phyloP scores from a whole-genome alignment of 371 early-diverging fungal genomes.

The Syncephalis plumigaleata region DNA sequence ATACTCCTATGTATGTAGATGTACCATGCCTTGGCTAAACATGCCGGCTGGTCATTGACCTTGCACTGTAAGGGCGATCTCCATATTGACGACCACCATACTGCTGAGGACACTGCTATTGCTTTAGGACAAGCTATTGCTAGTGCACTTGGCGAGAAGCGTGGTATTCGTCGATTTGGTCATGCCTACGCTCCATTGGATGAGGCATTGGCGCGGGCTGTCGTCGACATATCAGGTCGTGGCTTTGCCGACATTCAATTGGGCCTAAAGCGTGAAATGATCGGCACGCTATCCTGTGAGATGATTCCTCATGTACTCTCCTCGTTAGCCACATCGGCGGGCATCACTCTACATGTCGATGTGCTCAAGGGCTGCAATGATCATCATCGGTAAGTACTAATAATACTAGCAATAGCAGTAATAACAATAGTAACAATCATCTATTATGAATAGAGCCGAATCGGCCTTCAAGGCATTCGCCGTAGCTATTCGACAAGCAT shows the following conservation, averaged over 20 bases:
- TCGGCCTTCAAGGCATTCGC: conserved; percentile 93
- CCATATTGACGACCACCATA: conserved; percentile 94
- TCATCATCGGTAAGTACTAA: conserved; percentile 60
- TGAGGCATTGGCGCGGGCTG: conserved; percentile 86
- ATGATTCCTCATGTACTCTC: conserved; percentile 93
- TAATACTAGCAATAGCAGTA: neutral
- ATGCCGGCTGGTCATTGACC: conserved; percentile 71
- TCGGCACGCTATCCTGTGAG: conserved; percentile 78
- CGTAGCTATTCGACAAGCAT: conserved; percentile 79
- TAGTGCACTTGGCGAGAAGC: conserved; percentile 72
- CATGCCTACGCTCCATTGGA: conserved; percentile 89
- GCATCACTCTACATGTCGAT: conserved; percentile 92
- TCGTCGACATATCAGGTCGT: conserved; percentile 94
- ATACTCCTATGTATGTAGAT: conserved; percentile 36
- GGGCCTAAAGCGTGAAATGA: conserved; percentile 72
- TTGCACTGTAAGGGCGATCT: conserved; percentile 77
- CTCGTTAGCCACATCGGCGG: conserved; percentile 81
- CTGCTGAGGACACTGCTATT: conserved; percentile 89
- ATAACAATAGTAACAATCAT: neutral
- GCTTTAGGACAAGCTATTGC: conserved; percentile 87
- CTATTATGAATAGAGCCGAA: conserved; percentile 49
- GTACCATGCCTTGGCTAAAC: conserved; percentile 92
- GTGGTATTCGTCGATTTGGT: conserved; percentile 89
- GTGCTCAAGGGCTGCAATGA: conserved; percentile 82
- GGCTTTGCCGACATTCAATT: conserved; percentile 68